Conservation (phyloP, 495 filamentous ascomycete genomes). For the Hamigera avellanea region DNA sequence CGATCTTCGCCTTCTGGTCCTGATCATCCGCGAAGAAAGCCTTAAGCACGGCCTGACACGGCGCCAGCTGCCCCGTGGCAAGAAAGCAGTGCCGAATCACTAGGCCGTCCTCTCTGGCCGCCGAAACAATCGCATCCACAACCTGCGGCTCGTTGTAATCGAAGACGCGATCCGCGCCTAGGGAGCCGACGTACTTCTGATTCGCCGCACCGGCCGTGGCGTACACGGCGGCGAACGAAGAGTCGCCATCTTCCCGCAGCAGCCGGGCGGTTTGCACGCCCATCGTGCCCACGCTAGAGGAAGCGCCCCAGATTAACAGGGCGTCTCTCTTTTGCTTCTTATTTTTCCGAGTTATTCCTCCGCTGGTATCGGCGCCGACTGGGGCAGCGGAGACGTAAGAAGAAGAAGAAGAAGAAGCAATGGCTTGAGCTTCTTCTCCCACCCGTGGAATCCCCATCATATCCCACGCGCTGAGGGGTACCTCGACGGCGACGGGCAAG, state of each 20-base stretch:
- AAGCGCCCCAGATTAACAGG: slow-evolving; percentile 35
- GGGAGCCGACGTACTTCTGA: slow-evolving; percentile 25
- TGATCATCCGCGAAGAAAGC: slow-evolving; percentile 14
- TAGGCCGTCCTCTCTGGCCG: slow-evolving; percentile 27
- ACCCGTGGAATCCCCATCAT: slow-evolving; percentile 14
- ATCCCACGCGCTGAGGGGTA: slow-evolving; percentile 21
- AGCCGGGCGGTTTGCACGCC: slow-evolving; percentile 31
- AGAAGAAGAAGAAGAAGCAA: slow-evolving; percentile 3
- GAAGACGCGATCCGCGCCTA: slow-evolving; percentile 39
- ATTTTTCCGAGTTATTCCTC: too few relatives aligned
- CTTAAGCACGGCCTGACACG: slow-evolving; percentile 26
- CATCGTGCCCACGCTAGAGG: slow-evolving; percentile 33
- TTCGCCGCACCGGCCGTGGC: slow-evolving; percentile 37
- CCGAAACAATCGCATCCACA: slow-evolving; percentile 28
- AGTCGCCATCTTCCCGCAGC: slow-evolving; percentile 17
- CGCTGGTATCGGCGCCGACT: neutral
- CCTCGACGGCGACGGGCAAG: slow-evolving; percentile 30
- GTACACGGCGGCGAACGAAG: slow-evolving; percentile 25
- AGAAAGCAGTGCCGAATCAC: slow-evolving; percentile 31
- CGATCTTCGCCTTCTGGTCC: slow-evolving; percentile 21
- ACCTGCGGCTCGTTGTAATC: slow-evolving; percentile 36
- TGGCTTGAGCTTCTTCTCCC: slow-evolving; percentile 8
- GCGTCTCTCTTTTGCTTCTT: slow-evolving; percentile 15
- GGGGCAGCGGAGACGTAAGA: too few relatives aligned
- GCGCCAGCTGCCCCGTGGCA: slow-evolving; percentile 20